Evolutionary conservation across 2,329 filamentous ascomycete species (phyloP), one percentile per base, ranked within the genome.

Genomic region (Paramyrothecium sp.): DNA sequence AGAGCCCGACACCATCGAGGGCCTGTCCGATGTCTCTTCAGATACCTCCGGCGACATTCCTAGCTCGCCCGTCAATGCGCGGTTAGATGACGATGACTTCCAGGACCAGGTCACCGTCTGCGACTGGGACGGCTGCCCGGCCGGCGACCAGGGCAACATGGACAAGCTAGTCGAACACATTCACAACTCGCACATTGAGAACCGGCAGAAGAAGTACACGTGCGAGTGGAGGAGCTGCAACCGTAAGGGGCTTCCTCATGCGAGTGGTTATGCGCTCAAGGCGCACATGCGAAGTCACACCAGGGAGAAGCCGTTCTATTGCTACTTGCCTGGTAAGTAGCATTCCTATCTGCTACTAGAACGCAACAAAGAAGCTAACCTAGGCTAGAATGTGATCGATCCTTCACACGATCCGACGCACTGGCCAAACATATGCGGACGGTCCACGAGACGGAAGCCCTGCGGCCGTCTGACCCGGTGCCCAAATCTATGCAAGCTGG

Each of bases 251-350:
- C 87, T 95, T 74, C 88, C 91, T 19, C 95, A 99, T 75, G 94
- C 94, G 1, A 97, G 92, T 68, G 95, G 92, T 2, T 99, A 99
- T 76, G 95, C 95, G 4, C 78, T 99, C 62, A 93, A 96, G 72
- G 95, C 95, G 11, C 95, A 99, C 70, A 97, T 99, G 93, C 84
- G 95, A 65, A 97, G 93, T 71, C 95, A 99, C 73, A 99, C 95
- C 2, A 86, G 95, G 69, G 95, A 99, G 81, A 99, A 99, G 77
- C 95, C 95, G 0, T 98, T 98, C 71, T 97, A 97, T 77, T 99
- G 95, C 75, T 91, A 92, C 30, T 76, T 99, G 46, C 95, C 95
- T 57, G 94, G 93, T 96, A 82, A 61, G 82, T 33, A 26, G 21
- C 55, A 38, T 33, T 26, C 12, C 20, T 22, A 21, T 8, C 16